Evolutionary conservation across 148 eudicot genomes (phyloP).

Genomic region (Drosera capensis): DNA sequence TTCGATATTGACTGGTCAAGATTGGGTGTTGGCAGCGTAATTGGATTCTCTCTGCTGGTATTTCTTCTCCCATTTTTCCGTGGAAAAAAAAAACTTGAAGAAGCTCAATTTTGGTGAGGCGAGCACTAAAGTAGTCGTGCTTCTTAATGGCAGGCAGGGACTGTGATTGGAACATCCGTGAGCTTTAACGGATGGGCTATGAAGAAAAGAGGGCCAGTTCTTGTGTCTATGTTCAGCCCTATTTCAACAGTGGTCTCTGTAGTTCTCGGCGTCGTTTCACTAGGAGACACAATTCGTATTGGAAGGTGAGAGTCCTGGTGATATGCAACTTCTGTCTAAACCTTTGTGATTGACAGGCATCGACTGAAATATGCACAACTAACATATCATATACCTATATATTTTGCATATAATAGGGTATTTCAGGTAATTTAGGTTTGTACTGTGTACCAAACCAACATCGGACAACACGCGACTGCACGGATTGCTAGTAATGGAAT

Average conservation of each 20-base stretch:
- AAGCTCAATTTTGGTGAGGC: no score
- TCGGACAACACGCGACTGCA: no score
- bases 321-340: neutral
- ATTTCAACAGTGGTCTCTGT: constrained; percentile 44
- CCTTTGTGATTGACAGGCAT: no score
- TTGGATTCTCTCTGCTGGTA: constrained; percentile 46
- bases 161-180: constrained; percentile 30
- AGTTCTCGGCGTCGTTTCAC: constrained; percentile 22
- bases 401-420: no score
- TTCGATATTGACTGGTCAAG: constrained; percentile 28
- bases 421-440: no score
- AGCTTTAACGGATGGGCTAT: constrained; percentile 78
- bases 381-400: no score
- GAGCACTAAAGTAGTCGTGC: no score
- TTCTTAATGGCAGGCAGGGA: constrained; percentile 54
- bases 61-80: neutral
- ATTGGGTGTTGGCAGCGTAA: constrained; percentile 15
- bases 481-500: no score
- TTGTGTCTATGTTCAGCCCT: constrained; percentile 65
- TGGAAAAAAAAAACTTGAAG: neutral
- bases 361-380: no score
- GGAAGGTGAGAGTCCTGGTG: constrained; percentile 30
- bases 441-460: no score
- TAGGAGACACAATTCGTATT: constrained; percentile 22
- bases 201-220: constrained; percentile 68